These are phyloP conservation scores for Thalassiosira mediterranea DNA, from an alignment of 352 stramenopile species.

Conservation along the genomic window DNA sequence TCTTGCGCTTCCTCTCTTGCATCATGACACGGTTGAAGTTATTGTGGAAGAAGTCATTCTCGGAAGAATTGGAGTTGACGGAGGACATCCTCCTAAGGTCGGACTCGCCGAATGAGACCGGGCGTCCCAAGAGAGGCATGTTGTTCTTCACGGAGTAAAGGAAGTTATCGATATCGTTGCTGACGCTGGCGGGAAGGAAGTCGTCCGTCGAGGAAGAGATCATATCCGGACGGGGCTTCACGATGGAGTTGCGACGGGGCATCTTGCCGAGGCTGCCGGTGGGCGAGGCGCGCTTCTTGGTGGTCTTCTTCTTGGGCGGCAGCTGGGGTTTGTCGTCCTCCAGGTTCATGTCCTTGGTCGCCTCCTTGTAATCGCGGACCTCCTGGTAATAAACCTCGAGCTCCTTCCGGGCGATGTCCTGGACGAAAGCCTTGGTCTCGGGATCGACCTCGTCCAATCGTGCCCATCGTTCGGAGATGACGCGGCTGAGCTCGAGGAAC, in stretches of 20 bases:
- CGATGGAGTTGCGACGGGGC: background rate
- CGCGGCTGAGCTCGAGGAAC: conserved; percentile 58
- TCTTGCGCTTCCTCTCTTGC: background rate
- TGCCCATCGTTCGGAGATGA: conserved; percentile 65
- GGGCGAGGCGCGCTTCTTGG: background rate
- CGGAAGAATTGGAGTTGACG: background rate
- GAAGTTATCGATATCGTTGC: too few species aligned
- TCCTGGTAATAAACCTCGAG: conserved; percentile 48
- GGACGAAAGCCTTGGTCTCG: conserved; percentile 46
- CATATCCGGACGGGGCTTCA: background rate
- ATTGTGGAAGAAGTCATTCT: background rate
- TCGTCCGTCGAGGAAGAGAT: background rate
- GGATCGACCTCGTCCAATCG: conserved; percentile 42
- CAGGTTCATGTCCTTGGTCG: conserved; percentile 5
- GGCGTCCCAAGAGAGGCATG: background rate
- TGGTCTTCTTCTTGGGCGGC: background rate
- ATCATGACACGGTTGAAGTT: too few species aligned
- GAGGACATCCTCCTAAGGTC: background rate
- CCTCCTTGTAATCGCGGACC: conserved; percentile 48
- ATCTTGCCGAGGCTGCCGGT: background rate
- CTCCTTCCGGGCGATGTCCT: conserved; percentile 34
- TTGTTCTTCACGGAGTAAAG: background rate
- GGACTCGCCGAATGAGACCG: background rate
- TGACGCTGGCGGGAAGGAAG: background rate
- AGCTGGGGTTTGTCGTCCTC: too few species aligned